phyloP scores from a whole-genome alignment of 2,329 filamentous ascomycete genomes.

The Diaporthe caulivora region DNA sequence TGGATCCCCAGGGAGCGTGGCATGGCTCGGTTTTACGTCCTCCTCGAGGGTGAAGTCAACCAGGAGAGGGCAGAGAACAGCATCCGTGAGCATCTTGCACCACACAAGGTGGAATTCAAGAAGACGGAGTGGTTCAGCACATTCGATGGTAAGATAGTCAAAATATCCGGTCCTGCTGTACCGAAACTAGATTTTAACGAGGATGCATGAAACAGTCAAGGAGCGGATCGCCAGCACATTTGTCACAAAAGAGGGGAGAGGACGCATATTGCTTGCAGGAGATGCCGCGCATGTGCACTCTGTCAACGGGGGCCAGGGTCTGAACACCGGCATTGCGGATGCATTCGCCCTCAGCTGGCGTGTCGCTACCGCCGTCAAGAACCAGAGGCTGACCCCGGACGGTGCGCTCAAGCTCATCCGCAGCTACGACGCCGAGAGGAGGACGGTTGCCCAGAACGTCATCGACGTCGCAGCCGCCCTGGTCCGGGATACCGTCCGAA shows the following conservation, averaged over 20 bases:
- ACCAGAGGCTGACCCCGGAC: conserved; percentile 41
- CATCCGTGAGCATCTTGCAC: conserved; percentile 58
- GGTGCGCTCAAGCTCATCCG: conserved; percentile 48
- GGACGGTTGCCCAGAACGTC: conserved; percentile 57
- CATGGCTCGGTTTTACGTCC: conserved; percentile 60
- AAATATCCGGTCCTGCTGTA: no score
- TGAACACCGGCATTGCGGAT: conserved; percentile 69
- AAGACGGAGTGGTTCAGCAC: conserved; percentile 64
- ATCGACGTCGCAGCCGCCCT: conserved; percentile 61
- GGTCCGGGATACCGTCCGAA: conserved; percentile 58
- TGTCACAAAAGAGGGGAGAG: conserved; percentile 53
- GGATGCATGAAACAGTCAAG: conserved; percentile 49
- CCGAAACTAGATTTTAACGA: conserved; percentile 24
- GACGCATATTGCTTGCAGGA: conserved; percentile 66
- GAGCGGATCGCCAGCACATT: conserved; percentile 56
- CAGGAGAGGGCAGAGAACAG: conserved; percentile 55
- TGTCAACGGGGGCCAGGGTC: conserved; percentile 67
- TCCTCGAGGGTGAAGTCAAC: conserved; percentile 57
- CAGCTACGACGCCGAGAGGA: conserved; percentile 60
- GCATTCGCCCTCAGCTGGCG: conserved; percentile 68
- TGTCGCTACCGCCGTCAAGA: conserved; percentile 45
- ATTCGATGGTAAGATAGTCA: conserved; percentile 54
- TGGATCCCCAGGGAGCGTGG: conserved; percentile 63
- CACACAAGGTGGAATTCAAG: conserved; percentile 56
- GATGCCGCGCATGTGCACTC: conserved; percentile 70